Evolutionary conservation across 768 basidiomycete genomes (phyloP), one percentile per base, ranked within the genome.

Genomic region (Lepiota brunneoincarnata): DNA sequence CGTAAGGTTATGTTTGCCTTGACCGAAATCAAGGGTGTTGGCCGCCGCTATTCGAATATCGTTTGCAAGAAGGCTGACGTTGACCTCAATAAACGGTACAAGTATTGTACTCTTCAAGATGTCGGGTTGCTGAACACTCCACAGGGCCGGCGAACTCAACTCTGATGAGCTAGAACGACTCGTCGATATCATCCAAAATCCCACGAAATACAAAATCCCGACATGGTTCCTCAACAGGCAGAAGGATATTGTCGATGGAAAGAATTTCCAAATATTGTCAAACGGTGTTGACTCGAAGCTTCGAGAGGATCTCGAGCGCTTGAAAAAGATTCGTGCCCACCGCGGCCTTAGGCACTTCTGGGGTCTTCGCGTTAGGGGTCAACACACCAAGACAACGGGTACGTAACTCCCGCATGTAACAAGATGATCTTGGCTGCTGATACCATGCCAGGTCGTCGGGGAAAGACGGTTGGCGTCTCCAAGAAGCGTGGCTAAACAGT

Each of bases 1-100:
- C 87, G 97, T 65, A 99, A 99, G 80, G 89, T 99, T 74, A 98
- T 93, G 91, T 98, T 93, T 73, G 96, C 97, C 66, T 72, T 98
- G 79, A 98, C 97, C 44, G 97, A 99, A 80, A 99, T 99, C 83
- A 98, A 98, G 83, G 97, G 97, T 85, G 97, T 99, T 57, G 97
- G 97, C 66, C 89, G 97, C 61, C 90, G 97, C 50, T 99, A 98
- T 77, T 87, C 97, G 69, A 98, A 98, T 78, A 76, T 98, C 66
- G 96, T 98, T 63, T 98, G 97, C 86, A 98, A 98, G 78, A 99
- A 99, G 81, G 97, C 97, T 58, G 97, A 98, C 77, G 93, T 99
- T 38, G 96, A 98, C 69, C 84, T 99, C 58, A 93, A 83, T 81
- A 99, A 99, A 79, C 91, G 97, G 97, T 98, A 66, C 57, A 88